Evolutionary conservation across 2,329 filamentous ascomycete species (phyloP), one percentile per base, ranked within the genome.

Genomic region (Ascosphaera aggregata): DNA sequence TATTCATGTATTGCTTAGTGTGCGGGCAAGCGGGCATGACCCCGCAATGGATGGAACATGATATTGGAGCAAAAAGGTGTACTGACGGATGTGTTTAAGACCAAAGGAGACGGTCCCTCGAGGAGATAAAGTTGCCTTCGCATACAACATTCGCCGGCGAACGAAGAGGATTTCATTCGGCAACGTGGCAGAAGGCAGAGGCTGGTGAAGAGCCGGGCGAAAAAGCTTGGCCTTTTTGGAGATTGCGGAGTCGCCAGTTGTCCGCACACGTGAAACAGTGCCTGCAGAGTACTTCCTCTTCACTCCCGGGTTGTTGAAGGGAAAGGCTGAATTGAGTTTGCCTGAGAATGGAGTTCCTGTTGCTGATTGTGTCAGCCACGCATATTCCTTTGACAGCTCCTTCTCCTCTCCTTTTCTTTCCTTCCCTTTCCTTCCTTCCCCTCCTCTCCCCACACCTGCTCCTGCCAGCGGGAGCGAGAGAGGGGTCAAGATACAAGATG

Each of bases 71-170:
- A 32, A 15, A 36, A 3, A 11, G n/a, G 19, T 9, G n/a, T 1
- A 61, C 76, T 51, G 65, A 91, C 80, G 85, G 41, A 81, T 81
- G 53, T 80, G 79, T 45, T 74, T 73, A 40, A 92, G 65, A 1
- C 89, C 86, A 52, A 79, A 76, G 15, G 71, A 67, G 5, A 89
- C 67, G 7, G 64, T 57, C 2, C 78, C 76, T 46, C 69, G 69
- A 2, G 71, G 63, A 48, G 77, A 86, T 20, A 85, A 60, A 1
- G 70, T 66, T 16, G 82, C 71, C 47, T 73, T 74, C 17, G 80
- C 77, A 56, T 94, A 95, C 38, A 95, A 65, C 64, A 94, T 91
- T 16, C 82, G 73, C 50, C 71, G 82, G 43, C 85, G 74, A 36
- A 85, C 71, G 49, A 98, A 77, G 1, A 63, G 59, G 41, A 95